Evolutionary conservation across 2,329 filamentous ascomycete species (phyloP), one percentile per base, ranked within the genome.

Genomic region (Phyllosticta paracitricarpa): DNA sequence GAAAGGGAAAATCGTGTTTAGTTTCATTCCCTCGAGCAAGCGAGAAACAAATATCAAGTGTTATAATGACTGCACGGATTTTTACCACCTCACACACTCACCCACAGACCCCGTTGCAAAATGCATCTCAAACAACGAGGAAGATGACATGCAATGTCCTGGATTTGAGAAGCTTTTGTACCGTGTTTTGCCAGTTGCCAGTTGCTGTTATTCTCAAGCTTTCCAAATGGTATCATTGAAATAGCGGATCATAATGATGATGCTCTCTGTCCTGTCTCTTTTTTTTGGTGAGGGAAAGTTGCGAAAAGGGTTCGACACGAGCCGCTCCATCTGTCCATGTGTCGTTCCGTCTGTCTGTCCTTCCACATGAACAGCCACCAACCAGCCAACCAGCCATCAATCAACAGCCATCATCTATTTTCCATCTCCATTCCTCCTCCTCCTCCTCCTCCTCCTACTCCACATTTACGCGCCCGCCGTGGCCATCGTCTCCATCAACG

Each of bases 401-500:
- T 40, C 17, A n/a, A 19, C 40, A 30, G 28, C 6, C n/a, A 7
- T 40, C n/a, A 7, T 40, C n/a, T 48, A n/a, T 48, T 48, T 48
- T 48, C 2, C 14, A n/a, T 7, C 40, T n/a, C 19, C 19, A 22
- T 22, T 22, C 19, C 19, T 22, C 19, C 19, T 22, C 19, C 1
- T 22, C 19, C 19, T 22, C 19, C 1, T 22, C 19, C 9, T 14
- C 10, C 33, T 40, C 33, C 7, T 14, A 3, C 10, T 40, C n/a
- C 35, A 40, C 17, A 8, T n/a, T 48, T 6, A 48, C n/a, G 40
- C 40, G 7, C 14, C 40, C 4, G 40, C 40, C 40, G 14, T 7
- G 6, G 40, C 40, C 60, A 62, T 62, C 2, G 60, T 62, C 30
- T 30, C 51, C 5, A 55, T 10, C 60, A 62, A 56, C 56, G 60